phyloP scores from a whole-genome alignment of 805 yeast species.

The Clavispora fructus region DNA sequence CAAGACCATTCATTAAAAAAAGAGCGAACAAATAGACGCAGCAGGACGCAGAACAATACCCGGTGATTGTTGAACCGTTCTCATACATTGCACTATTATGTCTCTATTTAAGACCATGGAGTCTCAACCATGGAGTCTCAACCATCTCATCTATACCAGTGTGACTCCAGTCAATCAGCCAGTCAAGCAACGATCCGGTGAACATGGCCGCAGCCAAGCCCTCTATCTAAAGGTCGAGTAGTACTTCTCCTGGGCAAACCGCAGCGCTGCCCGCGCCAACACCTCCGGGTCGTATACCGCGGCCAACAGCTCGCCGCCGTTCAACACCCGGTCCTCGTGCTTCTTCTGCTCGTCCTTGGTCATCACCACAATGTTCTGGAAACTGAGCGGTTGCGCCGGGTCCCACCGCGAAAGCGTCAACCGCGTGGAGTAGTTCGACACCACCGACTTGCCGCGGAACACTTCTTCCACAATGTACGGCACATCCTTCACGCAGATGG shows the following conservation, averaged over 20 bases:
- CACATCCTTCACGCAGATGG: constrained; percentile 65
- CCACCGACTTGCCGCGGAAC: constrained; percentile 85
- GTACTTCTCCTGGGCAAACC: constrained; percentile 72
- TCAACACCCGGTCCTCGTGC: constrained; percentile 74
- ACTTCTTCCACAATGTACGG: constrained; percentile 87
- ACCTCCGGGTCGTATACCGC: constrained; percentile 63
- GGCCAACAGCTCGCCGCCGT: constrained; percentile 56
- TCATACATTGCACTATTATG: no score
- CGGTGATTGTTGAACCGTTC: no score
- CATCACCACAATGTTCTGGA: constrained; percentile 81
- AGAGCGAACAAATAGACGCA: no score
- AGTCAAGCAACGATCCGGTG: no score
- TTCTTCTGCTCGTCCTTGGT: constrained; percentile 79
- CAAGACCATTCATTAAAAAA: no score
- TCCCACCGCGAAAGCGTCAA: constrained; percentile 84
- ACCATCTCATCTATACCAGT: no score
- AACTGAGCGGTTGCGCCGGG: constrained; percentile 53
- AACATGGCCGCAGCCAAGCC: no score
- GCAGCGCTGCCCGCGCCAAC: constrained; percentile 48
- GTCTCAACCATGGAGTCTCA: no score
- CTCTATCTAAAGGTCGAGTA: constrained; percentile 38
- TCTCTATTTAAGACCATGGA: no score
- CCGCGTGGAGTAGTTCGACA: constrained; percentile 76
- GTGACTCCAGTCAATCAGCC: no score
- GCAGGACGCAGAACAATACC: no score